A percentile compares a stretch with the other conserved stretches of the same genome.
Conservation (phyloP, 2,329 filamentous ascomycete species). For the Daldinia sp. region DNA sequence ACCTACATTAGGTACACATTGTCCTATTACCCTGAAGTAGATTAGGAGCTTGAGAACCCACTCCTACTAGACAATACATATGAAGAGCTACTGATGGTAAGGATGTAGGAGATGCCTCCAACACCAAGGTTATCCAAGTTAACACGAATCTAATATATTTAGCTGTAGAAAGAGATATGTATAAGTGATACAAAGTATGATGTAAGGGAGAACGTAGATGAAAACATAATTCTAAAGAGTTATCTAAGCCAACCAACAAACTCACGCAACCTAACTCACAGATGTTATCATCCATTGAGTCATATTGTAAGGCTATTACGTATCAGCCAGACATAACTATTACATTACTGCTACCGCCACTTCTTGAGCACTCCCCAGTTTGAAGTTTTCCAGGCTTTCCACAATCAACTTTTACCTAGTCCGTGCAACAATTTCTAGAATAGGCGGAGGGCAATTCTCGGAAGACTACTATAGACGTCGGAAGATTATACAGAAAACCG, state of each 20-base stretch:
- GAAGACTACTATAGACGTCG: not conserved
- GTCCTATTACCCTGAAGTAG: not conserved
- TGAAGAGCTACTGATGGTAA: not conserved
- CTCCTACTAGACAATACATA: not conserved
- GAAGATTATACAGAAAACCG: not conserved
- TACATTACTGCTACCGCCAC: not conserved
- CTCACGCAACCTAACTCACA: slow-evolving; percentile 7
- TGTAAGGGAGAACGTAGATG: not conserved
- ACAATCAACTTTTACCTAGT: not conserved
- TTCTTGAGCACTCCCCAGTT: not conserved
- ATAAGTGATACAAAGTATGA: not conserved
- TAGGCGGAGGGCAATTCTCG: not conserved
- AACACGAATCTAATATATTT: not conserved
- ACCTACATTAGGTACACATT: not conserved
- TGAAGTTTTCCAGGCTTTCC: not conserved
- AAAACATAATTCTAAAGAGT: not conserved
- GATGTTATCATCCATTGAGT: slow-evolving; percentile 18
- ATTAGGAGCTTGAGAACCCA: not conserved
- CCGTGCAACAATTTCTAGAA: not conserved
- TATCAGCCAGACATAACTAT: not conserved
- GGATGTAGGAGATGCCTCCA: too few relatives aligned
- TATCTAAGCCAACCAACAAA: not conserved
- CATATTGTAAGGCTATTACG: slow-evolving; percentile 10
- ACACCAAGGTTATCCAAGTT: not conserved
- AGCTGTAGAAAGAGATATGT: not conserved